These are phyloP conservation scores for Russula vinacea DNA, from an alignment of 768 basidiomycete species.

Conservation along the genomic window DNA sequence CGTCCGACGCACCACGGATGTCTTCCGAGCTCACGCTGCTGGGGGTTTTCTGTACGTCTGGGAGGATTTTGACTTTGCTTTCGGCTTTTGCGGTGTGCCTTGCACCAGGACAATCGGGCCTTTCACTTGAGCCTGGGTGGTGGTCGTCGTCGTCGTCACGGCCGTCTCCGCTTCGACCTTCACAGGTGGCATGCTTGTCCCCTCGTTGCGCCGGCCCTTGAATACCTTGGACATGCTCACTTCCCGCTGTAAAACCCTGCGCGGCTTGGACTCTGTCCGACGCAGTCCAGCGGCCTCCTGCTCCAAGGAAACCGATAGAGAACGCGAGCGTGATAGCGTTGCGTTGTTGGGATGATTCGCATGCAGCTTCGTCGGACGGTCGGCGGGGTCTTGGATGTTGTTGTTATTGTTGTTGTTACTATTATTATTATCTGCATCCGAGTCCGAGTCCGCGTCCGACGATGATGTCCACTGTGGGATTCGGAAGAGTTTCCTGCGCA, in stretches of 20 bases:
- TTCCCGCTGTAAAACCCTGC: constrained; percentile 62
- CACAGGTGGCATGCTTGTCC: constrained; percentile 22
- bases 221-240: constrained; percentile 75
- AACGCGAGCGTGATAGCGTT: constrained; percentile 34
- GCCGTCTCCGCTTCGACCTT: constrained; percentile 28
- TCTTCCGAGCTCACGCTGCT: neutral
- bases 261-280: constrained; percentile 37
- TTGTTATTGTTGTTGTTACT: too few relatives aligned
- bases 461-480: constrained; percentile 26
- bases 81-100: constrained; percentile 32
- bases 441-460: constrained; percentile 4
- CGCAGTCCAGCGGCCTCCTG: constrained; percentile 49
- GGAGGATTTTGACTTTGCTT: constrained; percentile 11
- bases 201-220: constrained; percentile 43
- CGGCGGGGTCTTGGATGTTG: neutral
- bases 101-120: constrained; percentile 32
- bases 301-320: constrained; percentile 64
- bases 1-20: neutral
- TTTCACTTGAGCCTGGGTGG: constrained; percentile 28
- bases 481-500: constrained; percentile 30
- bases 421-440: constrained; percentile 1
- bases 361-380: neutral
- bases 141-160: too few relatives aligned
- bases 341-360: neutral
- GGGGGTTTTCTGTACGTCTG: neutral